Base-by-base conservation (phyloP, 2,329 filamentous ascomycete species). In the Drechslera avenae region DNA sequence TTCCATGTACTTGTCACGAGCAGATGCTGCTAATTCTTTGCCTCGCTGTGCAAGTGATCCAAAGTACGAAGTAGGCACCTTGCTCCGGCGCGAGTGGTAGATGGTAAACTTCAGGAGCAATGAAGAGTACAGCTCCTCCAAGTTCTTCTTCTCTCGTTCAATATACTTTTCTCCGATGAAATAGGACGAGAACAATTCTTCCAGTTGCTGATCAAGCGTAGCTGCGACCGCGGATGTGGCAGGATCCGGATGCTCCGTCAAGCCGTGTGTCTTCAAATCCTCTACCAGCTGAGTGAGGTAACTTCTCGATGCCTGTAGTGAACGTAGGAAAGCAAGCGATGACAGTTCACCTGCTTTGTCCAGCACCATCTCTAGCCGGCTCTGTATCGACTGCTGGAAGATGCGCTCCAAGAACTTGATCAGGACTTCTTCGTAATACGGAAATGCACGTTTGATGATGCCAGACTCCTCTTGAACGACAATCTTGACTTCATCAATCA, bases 351-450 rank as follows among this genome's bases (percentile, higher is more conserved):
- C 89, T 13, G 94, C 94, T 76, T 97, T 97, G 63, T 96, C 92
- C 39, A 99, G 79, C 3, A 99, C 92, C 85, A 96, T 90, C 71
- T 99, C 94, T 8, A 99, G 81, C 12, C 93, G 85, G 73, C 97
- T 93, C 74, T 99, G 95, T 56, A 99, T 92, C 1, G 93, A 97
- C 74, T 99, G 94, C 70, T 99, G 94, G 68, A 99, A 99, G 9
- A 99, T 88, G 60, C 94, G 84, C 74, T 99, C 94, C 43, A 99
- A 82, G 65, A 99, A 99, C 64, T 93, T 93, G 58, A 87, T 87
- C 42, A 99, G 78, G 1, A 99, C 94, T 52, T 93, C 92, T 64
- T 99, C 94, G 63, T 96, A 93, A 72, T 92, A 97, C 0, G 94
- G 94, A 68, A 99, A 99, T 0, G 94, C 93, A 43, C 91, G 86